Base-by-base conservation (phyloP, 1,284 basidiomycete species). In the Cutaneotrichosporon sp. region DNA sequence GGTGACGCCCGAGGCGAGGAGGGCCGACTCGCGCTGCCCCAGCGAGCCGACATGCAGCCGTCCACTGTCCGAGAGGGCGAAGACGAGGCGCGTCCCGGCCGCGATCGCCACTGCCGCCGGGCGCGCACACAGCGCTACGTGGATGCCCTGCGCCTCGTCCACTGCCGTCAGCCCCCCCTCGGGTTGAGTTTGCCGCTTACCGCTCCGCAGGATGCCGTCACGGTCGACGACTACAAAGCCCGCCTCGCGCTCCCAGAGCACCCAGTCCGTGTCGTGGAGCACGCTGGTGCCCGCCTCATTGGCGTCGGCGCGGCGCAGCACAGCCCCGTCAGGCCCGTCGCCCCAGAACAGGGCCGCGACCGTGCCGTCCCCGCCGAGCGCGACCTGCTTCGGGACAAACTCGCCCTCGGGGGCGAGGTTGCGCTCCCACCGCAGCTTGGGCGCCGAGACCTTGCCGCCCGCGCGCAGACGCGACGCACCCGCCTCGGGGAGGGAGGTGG, bases 11-110 rank as follows among this genome's bases (percentile, higher is more conserved):
- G 83, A 79, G 1, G 89, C 85, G 2, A 84, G 63, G 14, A 70
- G 54, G 11, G 70, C 89, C 66, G 29, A 79, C 66, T 66, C 73
- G 0, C 60, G 46, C 24, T 66, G 43, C 34, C 59, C 63, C 10
- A 76, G 71, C 4, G 82, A 78, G 47, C 85, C 81, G 62, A 85
- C 83, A 2, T 68, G 57, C 8, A 94, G 79, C 68, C 87, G 89
- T 3, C 89, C 87, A 4, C 83, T 83, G 18, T 83, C 78, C 1
- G 88, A 84, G 10, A 91, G 84, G 0, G 90, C 91, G 57, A 93
- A 78, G 70, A 87, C 85, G 0, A 89, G 66, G 10, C 67, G 51
- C 1, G 69, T 66, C n/a, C 67, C 67, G 36, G 67, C 57, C 10
- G 71, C 69, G 51, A 71, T 57, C 8, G 62, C 29, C 5, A 73